Conservation (phyloP, 108 stramenopile genomes). For the Pseudonitzschia multistriata region DNA sequence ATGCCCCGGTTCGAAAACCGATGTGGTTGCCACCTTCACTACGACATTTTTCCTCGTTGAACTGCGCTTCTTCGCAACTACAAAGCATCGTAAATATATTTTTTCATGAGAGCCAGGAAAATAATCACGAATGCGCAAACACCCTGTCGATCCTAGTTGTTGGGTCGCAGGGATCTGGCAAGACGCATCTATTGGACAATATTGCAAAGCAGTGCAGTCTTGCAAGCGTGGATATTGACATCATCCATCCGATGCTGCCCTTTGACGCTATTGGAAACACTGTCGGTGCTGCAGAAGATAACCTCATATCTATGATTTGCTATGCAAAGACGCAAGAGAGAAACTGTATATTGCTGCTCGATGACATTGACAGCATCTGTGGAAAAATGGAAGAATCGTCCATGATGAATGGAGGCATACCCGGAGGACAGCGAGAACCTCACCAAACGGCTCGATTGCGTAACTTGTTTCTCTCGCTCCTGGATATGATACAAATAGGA, state of each 20-base stretch:
- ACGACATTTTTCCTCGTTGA: neutral
- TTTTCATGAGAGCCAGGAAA: neutral
- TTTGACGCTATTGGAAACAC: constrained; percentile 49
- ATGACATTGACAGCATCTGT: constrained; percentile 65
- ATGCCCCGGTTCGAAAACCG: neutral
- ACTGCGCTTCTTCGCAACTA: constrained; percentile 1
- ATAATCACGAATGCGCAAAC: neutral
- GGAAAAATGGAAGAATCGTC: constrained; percentile 4
- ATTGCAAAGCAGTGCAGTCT: constrained; percentile 25
- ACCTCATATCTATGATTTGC: constrained; percentile 53
- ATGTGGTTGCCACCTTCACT: neutral
- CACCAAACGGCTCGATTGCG: constrained; percentile 24
- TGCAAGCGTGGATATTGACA: constrained; percentile 4
- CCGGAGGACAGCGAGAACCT: constrained; percentile 2
- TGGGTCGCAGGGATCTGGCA: constrained; percentile 74
- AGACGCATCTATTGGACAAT: constrained; percentile 63
- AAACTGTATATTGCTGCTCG: constrained; percentile 60
- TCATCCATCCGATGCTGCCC: constrained; percentile 57
- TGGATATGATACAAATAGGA: constrained; percentile 19
- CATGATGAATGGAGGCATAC: neutral
- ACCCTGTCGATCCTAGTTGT: constrained; percentile 37
- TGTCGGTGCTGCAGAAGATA: constrained; percentile 70
- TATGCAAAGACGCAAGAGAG: constrained; percentile 29
- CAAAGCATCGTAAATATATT: neutral
- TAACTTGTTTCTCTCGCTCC: constrained; percentile 26